A percentile compares a stretch with the other conserved stretches of the same genome.
Conservation (phyloP, 768 basidiomycete genomes). For the Suillus cothurnatus region DNA sequence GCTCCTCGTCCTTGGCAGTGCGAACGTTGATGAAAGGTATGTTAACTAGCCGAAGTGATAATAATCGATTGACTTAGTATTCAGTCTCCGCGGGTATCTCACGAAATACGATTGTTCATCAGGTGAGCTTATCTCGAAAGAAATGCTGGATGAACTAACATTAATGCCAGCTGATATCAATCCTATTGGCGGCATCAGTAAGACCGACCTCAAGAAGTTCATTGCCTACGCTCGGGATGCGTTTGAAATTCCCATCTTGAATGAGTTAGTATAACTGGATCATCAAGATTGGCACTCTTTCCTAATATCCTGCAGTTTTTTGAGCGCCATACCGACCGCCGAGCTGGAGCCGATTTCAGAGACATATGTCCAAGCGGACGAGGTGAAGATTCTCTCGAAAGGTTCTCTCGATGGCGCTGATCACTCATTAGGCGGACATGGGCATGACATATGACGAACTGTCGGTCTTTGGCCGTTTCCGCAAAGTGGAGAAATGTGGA, state of each 20-base stretch:
- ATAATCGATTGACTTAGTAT: neutral
- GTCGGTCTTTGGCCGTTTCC: slow-evolving; percentile 87
- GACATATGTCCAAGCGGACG: slow-evolving; percentile 93
- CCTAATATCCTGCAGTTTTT: slow-evolving; percentile 58
- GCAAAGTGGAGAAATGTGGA: slow-evolving; percentile 97
- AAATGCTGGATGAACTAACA: slow-evolving; percentile 15
- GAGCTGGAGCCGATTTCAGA: slow-evolving; percentile 96
- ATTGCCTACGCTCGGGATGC: slow-evolving; percentile 79
- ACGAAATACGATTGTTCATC: slow-evolving; percentile 99
- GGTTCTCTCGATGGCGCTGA: slow-evolving; percentile 6
- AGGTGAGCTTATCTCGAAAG: slow-evolving; percentile 41
- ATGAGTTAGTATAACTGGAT: slow-evolving; percentile 52
- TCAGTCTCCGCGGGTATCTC: slow-evolving; percentile 89
- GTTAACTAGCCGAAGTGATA: slow-evolving; percentile 6
- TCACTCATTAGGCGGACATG: slow-evolving; percentile 78
- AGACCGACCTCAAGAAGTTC: slow-evolving; percentile 95
- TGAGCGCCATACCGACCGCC: slow-evolving; percentile 91
- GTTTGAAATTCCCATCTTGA: slow-evolving; percentile 85
- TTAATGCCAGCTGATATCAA: slow-evolving; percentile 81
- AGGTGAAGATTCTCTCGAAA: slow-evolving; percentile 50
- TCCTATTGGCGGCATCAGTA: slow-evolving; percentile 97
- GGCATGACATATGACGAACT: slow-evolving; percentile 99
- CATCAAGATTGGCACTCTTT: slow-evolving; percentile 1
- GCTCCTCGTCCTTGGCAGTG: slow-evolving; percentile 93
- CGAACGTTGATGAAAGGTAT: slow-evolving; percentile 97